Base-by-base conservation (phyloP, 2,329 filamentous ascomycete genomes). In the Colletotrichum shisoi region DNA sequence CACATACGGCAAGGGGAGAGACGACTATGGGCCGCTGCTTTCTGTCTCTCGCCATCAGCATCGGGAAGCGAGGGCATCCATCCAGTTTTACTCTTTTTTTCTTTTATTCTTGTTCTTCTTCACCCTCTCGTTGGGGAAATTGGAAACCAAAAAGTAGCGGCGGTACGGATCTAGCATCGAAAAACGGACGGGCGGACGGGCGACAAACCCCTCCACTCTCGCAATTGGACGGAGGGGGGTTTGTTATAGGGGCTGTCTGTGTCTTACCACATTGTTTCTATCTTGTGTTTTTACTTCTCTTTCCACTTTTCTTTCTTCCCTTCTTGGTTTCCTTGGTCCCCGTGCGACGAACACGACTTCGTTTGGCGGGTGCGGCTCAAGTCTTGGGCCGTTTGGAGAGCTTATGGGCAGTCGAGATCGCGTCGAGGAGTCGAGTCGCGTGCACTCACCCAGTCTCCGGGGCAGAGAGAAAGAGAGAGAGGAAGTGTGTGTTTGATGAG, bases 31-130 rank as follows among this genome's bases (percentile, higher is more conserved):
- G 24, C 39, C 15, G 49, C 31, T 34, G 31, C 31, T 34, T 17
- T 57, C 34, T 4, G 27, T 48, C 19, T 40, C 21, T 42, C 12
- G 13, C n/a, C 53, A 54, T 59, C 21, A 58, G 61, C 64, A 67
- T 67, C 45, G 49, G 54, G 46, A 58, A 64, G 64, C 61, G 64
- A 67, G 64, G 54, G 44, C 54, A 67, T 67, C 34, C 46, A 27
- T 34, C 31, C 8, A 34, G 31, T 19, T n/a, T n/a, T 59, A 42
- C 49, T 21, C 13, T 46, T 40, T 15, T 34, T 31, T 17, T 17
- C 11, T 34, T 15, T 39, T 17, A 21, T n/a, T 34, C 8, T 34
- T 34, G 31, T 34, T 34, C 31, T 34, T 34, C 31, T 34, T 34
- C 31, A 9, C 0, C 31, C 31, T 9, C 31, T 34, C 4, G 11